Conservation (phyloP, 805 yeast species). For the Monosporozyma yasuniensis region DNA sequence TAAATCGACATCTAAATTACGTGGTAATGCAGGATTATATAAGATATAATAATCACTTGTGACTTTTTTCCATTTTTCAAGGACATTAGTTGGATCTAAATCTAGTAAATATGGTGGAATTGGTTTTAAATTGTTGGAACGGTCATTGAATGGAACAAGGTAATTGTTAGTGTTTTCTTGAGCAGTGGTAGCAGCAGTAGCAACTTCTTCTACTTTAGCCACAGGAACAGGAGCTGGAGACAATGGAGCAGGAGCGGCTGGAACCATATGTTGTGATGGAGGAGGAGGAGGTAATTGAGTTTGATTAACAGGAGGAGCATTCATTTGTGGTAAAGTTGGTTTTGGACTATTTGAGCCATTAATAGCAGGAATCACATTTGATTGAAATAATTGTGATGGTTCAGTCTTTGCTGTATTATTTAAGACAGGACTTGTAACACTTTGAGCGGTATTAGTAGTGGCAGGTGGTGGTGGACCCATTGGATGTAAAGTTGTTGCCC, state of each 20-base stretch:
- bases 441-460: background rate
- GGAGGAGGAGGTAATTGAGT: conserved; percentile 16
- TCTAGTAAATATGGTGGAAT: conserved; percentile 76
- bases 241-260: conserved; percentile 2
- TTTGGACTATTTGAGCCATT: background rate
- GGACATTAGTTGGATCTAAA: conserved; percentile 68
- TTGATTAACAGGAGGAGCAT: conserved; percentile 14
- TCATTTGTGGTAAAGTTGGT: conserved; percentile 6
- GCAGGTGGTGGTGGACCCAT: background rate
- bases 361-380: background rate
- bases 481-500: conserved; percentile 1
- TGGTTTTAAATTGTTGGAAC: conserved; percentile 43
- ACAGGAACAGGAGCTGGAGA: background rate
- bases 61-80: conserved; percentile 71
- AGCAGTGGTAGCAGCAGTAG: conserved; percentile 12
- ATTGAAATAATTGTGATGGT: background rate
- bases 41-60: conserved; percentile 79
- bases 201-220: conserved; percentile 2
- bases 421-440: background rate
- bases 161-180: conserved; percentile 11
- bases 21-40: conserved; percentile 80
- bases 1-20: conserved; percentile 71
- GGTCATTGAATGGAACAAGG: conserved; percentile 35
- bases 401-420: background rate
- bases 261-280: too few species aligned